Evolutionary conservation across 176 grass and related monocot genomes (phyloP).

Genomic region (Eleusine indica): DNA sequence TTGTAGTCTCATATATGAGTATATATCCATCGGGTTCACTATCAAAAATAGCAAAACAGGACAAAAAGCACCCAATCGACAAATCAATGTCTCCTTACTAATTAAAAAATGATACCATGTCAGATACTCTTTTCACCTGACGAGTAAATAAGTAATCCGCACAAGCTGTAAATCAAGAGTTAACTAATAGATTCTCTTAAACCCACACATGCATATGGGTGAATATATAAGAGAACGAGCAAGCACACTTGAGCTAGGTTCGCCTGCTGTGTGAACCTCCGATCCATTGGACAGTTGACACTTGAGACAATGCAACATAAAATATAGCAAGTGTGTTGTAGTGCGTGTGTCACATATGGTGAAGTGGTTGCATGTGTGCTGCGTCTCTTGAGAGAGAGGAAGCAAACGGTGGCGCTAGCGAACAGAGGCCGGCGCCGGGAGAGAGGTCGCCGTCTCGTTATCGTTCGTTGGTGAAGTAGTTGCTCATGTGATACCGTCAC

Average conservation of each 20-base stretch:
- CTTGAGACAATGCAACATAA: slow-evolving; percentile 34
- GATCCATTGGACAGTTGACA: not conserved
- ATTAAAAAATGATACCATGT: not conserved
- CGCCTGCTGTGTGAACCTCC: not conserved
- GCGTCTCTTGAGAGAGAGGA: not conserved
- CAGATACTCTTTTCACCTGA: not conserved
- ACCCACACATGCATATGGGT: too few species aligned
- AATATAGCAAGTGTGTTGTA: slow-evolving; percentile 36
- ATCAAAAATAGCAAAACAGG: not conserved
- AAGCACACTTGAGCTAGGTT: not conserved
- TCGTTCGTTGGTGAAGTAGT: slow-evolving; percentile 47
- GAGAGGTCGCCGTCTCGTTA: not conserved
- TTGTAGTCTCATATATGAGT: not conserved
- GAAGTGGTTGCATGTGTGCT: slow-evolving; percentile 29
- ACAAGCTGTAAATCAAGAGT: not conserved
- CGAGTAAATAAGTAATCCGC: not conserved
- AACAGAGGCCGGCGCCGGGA: slow-evolving; percentile 7
- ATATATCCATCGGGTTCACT: not conserved
- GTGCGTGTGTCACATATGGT: slow-evolving; percentile 13
- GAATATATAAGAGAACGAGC: too few species aligned
- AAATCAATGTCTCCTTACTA: not conserved
- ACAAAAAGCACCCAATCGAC: not conserved
- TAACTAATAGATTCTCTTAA: too few species aligned
- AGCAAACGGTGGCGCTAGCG: not conserved
- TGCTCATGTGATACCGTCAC: slow-evolving; percentile 46